Base-by-base conservation (phyloP, 148 eudicot genomes). In the Beta vulgaris region DNA sequence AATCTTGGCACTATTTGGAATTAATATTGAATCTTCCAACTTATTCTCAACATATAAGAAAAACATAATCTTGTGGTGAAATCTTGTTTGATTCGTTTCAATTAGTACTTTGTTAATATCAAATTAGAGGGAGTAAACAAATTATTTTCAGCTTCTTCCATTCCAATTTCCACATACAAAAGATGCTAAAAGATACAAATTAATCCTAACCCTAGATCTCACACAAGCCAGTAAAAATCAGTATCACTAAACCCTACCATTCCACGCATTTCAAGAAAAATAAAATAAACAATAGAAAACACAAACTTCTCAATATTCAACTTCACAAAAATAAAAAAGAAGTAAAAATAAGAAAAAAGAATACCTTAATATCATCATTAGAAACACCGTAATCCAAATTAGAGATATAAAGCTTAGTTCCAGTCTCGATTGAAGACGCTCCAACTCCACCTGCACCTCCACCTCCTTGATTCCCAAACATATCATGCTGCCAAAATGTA, bases 351-450 rank as follows among this genome's bases (percentile, higher is more conserved):
- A 59, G 23, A 3, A 14, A 60, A 73, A 25, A 12, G 34, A 2
- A 14, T 58, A 94, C 99, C 99, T 95, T 95, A 51, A 95, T 84
- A 68, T 95, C 97, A 54, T 92, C 97, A 44, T 84, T 89, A 25
- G 99, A 90, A 39, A 95, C 99, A 6, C 97, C 97, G 46, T 92
- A 92, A 55, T 95, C 99, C 78, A 95, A 76, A 69, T 95, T 95
- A 12, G 97, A 92, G 66, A 95, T 80, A 72, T 89, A 92, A 11
- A 95, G 93, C 90, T 95, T 95, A 36, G 94, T 91, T 65, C 96
- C 98, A 2, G 93, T 87, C 78, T 95, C 97, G 54, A 95, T 87
- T 2, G 87, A 73, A 31, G 91, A 84, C 23, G 86, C 77, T 40
- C 89, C 87, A 29, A 32, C 73, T 5, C 31, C 78, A 19, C 86